Conservation (phyloP, 139 green algal species). For the Micractinium sp. region DNA sequence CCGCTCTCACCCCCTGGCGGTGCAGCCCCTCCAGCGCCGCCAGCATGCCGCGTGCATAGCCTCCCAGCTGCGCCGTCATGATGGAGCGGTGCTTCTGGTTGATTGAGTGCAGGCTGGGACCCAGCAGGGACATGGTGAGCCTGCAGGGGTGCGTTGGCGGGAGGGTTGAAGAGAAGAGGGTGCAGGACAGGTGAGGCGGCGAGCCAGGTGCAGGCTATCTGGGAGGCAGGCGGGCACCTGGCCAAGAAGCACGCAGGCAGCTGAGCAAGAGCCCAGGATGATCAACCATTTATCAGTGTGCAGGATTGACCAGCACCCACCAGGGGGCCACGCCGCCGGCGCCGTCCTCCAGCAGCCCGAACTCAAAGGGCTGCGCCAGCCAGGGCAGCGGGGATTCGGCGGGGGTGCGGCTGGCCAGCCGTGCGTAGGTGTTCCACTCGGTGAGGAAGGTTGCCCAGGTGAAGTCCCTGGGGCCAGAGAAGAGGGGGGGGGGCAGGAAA, state of each 20-base stretch:
- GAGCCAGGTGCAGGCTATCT: neutral
- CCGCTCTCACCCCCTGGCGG: slow-evolving; percentile 12
- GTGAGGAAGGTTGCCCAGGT: slow-evolving; percentile 14
- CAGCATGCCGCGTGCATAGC: slow-evolving; percentile 41
- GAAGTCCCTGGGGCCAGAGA: neutral
- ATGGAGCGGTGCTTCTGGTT: neutral
- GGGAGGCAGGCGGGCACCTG: neutral
- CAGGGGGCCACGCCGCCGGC: slow-evolving; percentile 25
- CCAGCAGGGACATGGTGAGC: slow-evolving; percentile 52
- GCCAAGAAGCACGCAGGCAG: neutral
- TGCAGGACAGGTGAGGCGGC: neutral
- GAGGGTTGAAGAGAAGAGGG: neutral
- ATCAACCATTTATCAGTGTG: neutral
- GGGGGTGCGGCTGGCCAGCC: neutral
- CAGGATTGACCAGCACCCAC: neutral
- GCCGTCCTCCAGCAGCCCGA: neutral
- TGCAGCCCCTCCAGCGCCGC: slow-evolving; percentile 50
- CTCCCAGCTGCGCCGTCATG: neutral
- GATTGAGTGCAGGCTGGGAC: slow-evolving; percentile 13
- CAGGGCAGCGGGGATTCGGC: slow-evolving; percentile 10
- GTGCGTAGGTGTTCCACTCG: slow-evolving; percentile 30
- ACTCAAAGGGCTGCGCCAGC: slow-evolving; percentile 16
- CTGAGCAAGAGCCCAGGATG: neutral
- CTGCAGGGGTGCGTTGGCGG: neutral
- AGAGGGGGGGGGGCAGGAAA: neutral